Evolutionary conservation across 2,329 filamentous ascomycete genomes (phyloP).

Genomic region (Fusarium udum): DNA sequence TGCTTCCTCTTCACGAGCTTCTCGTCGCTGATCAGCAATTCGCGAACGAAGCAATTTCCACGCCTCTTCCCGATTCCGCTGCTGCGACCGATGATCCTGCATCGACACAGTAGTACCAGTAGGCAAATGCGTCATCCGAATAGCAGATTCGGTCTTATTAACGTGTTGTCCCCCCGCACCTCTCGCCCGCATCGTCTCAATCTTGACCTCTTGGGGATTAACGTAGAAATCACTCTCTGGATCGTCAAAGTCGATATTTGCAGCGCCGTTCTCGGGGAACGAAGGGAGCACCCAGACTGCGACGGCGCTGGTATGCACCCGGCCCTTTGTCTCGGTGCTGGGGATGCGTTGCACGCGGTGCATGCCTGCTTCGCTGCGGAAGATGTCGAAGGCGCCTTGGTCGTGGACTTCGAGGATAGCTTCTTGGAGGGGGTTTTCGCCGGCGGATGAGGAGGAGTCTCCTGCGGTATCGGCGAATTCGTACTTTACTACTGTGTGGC

Average conservation of each 20-base stretch:
- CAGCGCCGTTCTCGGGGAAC: conserved; percentile 68
- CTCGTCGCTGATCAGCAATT: conserved; percentile 80
- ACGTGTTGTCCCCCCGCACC: conserved; percentile 97
- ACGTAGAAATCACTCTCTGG: conserved; percentile 93
- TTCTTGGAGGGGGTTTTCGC: conserved; percentile 80
- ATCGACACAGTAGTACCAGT: conserved; percentile 89
- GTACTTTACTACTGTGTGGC: conserved; percentile 78
- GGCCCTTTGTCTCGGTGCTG: conserved; percentile 87
- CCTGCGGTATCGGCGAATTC: conserved; percentile 76
- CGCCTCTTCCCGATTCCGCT: conserved; percentile 85
- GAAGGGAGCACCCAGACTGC: conserved; percentile 92
- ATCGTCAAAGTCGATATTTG: conserved; percentile 74
- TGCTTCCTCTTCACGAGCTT: conserved; percentile 85
- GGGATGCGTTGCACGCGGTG: conserved; percentile 95
- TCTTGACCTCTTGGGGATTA: conserved; percentile 80
- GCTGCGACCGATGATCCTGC: conserved; percentile 92
- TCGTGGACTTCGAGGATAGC: conserved; percentile 85
- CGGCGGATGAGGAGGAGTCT: conserved; percentile 60
- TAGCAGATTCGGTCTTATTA: conserved; percentile 96
- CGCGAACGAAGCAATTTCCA: conserved; percentile 87
- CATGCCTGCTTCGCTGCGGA: conserved; percentile 91
- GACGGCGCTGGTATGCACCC: conserved; percentile 92
- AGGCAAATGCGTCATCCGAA: conserved; percentile 89
- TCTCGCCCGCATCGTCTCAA: conserved; percentile 90
- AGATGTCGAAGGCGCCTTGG: conserved; percentile 79